These are phyloP conservation scores for Rhazya stricta DNA, from an alignment of 257 asterid species.

Conservation along the genomic window DNA sequence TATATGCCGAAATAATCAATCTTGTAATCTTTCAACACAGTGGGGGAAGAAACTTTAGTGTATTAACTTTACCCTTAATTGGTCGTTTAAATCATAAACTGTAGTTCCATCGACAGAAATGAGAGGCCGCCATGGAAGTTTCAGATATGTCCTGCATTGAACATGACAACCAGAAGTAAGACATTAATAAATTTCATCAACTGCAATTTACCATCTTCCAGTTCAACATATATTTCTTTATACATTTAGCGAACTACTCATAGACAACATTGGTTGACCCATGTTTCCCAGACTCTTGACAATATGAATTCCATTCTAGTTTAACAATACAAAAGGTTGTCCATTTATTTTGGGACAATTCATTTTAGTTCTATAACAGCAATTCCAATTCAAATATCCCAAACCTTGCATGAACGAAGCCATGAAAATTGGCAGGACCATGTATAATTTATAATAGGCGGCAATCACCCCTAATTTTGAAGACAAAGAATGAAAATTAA, in stretches of 20 bases:
- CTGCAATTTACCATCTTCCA: background rate
- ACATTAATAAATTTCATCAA: background rate
- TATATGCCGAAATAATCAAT: conserved; percentile 3
- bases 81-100: conserved; percentile 47
- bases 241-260: background rate
- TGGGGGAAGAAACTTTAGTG: background rate
- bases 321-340: background rate
- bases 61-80: conserved; percentile 40
- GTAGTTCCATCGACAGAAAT: conserved; percentile 63
- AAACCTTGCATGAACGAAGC: background rate
- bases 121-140: conserved; percentile 77
- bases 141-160: conserved; percentile 54
- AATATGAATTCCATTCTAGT: background rate
- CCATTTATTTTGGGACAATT: background rate
- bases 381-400: background rate
- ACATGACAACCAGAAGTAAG: background rate
- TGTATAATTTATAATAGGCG: background rate
- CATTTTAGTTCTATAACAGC: background rate
- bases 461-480: background rate
- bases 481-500: background rate
- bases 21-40: background rate
- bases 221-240: background rate
- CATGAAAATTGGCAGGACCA: background rate
- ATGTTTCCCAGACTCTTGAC: background rate
- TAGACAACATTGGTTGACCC: background rate